Conservation (phyloP, 1,139 yeast species). For the Magnusiomyces sp. region DNA sequence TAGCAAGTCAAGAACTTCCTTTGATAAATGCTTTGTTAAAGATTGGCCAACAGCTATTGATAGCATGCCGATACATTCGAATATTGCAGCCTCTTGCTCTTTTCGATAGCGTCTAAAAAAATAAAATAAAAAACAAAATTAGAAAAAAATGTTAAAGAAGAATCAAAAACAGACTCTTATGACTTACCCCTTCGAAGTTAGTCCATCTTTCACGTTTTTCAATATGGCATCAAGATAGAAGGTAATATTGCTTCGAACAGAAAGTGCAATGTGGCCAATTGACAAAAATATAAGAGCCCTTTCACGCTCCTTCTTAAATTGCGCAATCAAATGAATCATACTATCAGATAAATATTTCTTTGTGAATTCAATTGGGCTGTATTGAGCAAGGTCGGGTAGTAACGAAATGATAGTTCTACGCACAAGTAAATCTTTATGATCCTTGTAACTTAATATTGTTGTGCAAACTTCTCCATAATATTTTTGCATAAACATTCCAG, state of each 20-base stretch:
- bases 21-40: slow-evolving; percentile 75
- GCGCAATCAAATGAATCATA: slow-evolving; percentile 66
- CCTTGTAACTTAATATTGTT: slow-evolving; percentile 63
- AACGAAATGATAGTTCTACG: slow-evolving; percentile 77
- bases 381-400: slow-evolving; percentile 74
- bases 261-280: slow-evolving; percentile 76
- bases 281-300: slow-evolving; percentile 71
- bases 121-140: background rate
- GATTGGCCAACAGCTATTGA: slow-evolving; percentile 95
- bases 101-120: slow-evolving; percentile 43
- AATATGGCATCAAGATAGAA: slow-evolving; percentile 82
- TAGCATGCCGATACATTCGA: slow-evolving; percentile 79
- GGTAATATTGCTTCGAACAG: slow-evolving; percentile 80
- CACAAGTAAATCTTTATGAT: slow-evolving; percentile 65
- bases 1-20: slow-evolving; percentile 71
- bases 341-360: slow-evolving; percentile 76
- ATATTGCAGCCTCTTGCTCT: slow-evolving; percentile 79
- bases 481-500: slow-evolving; percentile 59
- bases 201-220: slow-evolving; percentile 75
- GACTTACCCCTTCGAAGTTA: slow-evolving; percentile 49
- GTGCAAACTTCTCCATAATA: slow-evolving; percentile 74
- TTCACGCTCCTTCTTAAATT: slow-evolving; percentile 70
- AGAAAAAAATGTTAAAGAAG: background rate
- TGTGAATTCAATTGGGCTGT: slow-evolving; percentile 68
- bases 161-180: background rate